Percentiles rank a stretch among this genome's conserved stretches.
phyloP scores from a whole-genome alignment of 2,329 filamentous ascomycete species.

The Cladobotryum protrusum region DNA sequence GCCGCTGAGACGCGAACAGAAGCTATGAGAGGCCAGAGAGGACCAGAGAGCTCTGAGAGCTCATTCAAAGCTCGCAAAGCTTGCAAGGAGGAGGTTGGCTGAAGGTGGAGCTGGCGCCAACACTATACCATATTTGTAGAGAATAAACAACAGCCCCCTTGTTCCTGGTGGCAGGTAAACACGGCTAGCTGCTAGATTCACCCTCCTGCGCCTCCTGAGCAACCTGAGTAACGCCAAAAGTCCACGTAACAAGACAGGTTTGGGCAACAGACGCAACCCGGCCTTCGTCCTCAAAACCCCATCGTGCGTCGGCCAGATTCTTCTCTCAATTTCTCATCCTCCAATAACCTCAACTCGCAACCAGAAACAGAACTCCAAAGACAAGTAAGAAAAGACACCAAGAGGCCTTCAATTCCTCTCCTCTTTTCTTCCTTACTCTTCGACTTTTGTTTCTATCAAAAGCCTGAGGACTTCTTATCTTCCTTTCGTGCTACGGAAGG shows the following conservation, averaged over 20 bases:
- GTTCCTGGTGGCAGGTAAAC: slow-evolving; percentile 15
- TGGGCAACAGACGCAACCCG: slow-evolving; percentile 17
- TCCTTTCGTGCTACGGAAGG: slow-evolving; percentile 59
- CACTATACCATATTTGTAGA: slow-evolving; percentile 19
- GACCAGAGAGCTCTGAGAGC: slow-evolving; percentile 1
- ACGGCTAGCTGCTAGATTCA: slow-evolving; percentile 18
- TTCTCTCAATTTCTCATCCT: slow-evolving; percentile 23
- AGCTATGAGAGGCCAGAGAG: neutral
- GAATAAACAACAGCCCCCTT: slow-evolving; percentile 21
- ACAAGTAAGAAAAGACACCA: slow-evolving; percentile 30
- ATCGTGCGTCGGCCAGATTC: slow-evolving; percentile 27
- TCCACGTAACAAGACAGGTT: neutral
- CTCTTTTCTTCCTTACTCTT: slow-evolving; percentile 32
- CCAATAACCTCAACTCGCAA: slow-evolving; percentile 34
- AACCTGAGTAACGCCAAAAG: slow-evolving; percentile 1
- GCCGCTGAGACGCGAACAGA: slow-evolving; percentile 9
- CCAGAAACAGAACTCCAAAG: slow-evolving; percentile 19
- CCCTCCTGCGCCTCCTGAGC: slow-evolving; percentile 15
- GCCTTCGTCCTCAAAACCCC: slow-evolving; percentile 35
- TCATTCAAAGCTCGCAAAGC: slow-evolving; percentile 9
- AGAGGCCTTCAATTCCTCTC: slow-evolving; percentile 28
- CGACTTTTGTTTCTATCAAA: slow-evolving; percentile 51
- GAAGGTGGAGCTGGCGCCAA: slow-evolving; percentile 13
- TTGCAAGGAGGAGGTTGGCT: slow-evolving; percentile 13
- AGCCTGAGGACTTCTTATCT: slow-evolving; percentile 64